Evolutionary conservation across 73 alveolate species (phyloP).

Genomic region (Blepharisma stoltei): DNA sequence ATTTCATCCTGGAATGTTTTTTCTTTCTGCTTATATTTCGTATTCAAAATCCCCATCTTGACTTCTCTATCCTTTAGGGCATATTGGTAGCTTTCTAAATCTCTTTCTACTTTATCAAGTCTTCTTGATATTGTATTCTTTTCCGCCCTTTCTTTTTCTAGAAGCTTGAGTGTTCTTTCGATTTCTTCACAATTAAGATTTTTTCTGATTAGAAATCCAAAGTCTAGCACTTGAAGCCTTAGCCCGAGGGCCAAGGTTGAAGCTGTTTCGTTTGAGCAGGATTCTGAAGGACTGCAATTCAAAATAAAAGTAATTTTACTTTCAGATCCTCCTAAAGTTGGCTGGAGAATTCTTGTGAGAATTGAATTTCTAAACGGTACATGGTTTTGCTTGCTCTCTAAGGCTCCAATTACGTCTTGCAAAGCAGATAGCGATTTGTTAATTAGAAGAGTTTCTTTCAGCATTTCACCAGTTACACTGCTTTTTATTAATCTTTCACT

Average conservation of each 20-base stretch:
- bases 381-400: conserved; percentile 53
- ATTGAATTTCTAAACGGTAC: conserved; percentile 66
- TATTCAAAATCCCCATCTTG: not conserved
- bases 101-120: conserved; percentile 32
- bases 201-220: not conserved
- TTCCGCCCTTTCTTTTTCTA: conserved; percentile 31
- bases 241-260: conserved; percentile 6
- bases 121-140: not conserved
- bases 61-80: conserved; percentile 25
- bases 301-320: not conserved
- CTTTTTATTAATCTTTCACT: conserved; percentile 77
- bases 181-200: conserved; percentile 21
- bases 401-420: conserved; percentile 55
- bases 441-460: conserved; percentile 59
- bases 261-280: not conserved
- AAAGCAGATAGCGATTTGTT: conserved; percentile 57
- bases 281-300: conserved; percentile 14
- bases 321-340: not conserved
- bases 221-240: not conserved
- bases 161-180: conserved; percentile 7
- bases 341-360: conserved; percentile 51
- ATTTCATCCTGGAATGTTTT: not conserved
- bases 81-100: not conserved
- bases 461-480: conserved; percentile 59
- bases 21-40: conserved; percentile 3